Base-by-base conservation (phyloP, 2,329 filamentous ascomycete genomes). In the Aspergillus pseudoviridinutans region DNA sequence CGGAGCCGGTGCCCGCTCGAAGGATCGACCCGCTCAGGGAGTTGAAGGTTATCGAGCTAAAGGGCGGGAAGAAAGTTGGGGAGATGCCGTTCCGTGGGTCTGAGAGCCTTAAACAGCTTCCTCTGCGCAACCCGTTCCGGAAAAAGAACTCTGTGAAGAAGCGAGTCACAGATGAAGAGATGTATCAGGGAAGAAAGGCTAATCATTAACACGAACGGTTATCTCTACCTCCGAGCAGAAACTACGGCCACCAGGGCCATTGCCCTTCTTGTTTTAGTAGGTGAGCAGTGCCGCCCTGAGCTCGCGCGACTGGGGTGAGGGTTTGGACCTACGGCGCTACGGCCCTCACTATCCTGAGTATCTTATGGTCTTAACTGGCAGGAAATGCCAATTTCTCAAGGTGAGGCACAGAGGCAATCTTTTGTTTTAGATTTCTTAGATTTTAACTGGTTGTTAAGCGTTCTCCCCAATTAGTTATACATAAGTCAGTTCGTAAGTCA, bases 21-120 rank as follows among this genome's bases (percentile, higher is more conserved):
- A 50, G 55, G 44, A 57, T 68, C 3, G 35, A 65, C 50, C n/a
- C 62, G 47, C 17, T 49, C 8, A 57, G 50, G n/a, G 66, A 73
- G 42, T 14, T 72, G 51, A 73, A 66, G 55, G 49, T 68, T 4
- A 49, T 73, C 22, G 60, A 66, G 3, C 14, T 72, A 38, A 56
- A 58, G 42, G 56, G 52, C 3, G 64, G 68, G 3, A 67, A 59
- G 60, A 67, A 65, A 52, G 58, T 66, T 3, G 53, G 51, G 1
- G 56, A 65, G 57, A 58, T 49, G 32, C 50, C 56, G 24, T 63
- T 53, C 22, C 12, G 20, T 12, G 44, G 44, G 14, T n/a, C 24
- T 47, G 44, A 22, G 41, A 47, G 24, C 3, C 2, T 47, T 14
- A 47, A 24, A 22, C 44, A 24, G 22, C 12, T 5, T 47, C 12